These are phyloP conservation scores for Fistulina hepatica DNA, from an alignment of 1,284 basidiomycete species.

Conservation along the genomic window DNA sequence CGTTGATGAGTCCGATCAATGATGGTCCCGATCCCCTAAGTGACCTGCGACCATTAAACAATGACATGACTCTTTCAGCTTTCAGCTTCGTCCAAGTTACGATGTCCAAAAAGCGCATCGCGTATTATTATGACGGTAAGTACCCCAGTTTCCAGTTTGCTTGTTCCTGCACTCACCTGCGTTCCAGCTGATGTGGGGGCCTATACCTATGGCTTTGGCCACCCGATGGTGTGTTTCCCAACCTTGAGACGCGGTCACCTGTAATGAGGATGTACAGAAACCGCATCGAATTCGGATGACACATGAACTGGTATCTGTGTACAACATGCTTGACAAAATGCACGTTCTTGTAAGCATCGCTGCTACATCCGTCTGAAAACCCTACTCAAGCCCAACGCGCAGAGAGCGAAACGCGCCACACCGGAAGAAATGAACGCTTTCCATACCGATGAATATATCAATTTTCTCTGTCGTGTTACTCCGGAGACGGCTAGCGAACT, in stretches of 20 bases:
- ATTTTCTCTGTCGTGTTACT: constrained; percentile 80
- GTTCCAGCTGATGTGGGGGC: constrained; percentile 65
- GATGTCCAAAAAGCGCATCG: constrained; percentile 40
- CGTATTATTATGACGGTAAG: constrained; percentile 53
- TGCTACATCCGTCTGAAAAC: not conserved
- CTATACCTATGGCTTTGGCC: constrained; percentile 79
- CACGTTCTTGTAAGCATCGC: constrained; percentile 63
- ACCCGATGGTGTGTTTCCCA: too few species aligned
- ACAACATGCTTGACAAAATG: constrained; percentile 87
- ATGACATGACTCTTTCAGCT: too few species aligned
- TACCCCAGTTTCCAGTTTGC: not conserved
- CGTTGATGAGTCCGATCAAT: too few species aligned
- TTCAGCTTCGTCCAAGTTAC: too few species aligned
- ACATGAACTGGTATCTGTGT: constrained; percentile 85
- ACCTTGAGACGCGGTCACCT: too few species aligned
- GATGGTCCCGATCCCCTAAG: too few species aligned
- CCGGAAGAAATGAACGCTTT: constrained; percentile 83
- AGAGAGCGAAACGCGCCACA: constrained; percentile 76
- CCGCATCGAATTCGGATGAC: constrained; percentile 90
- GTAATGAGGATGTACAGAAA: too few species aligned
- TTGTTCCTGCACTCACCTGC: constrained; percentile 3
- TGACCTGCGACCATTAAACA: too few species aligned
- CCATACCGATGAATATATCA: constrained; percentile 96
- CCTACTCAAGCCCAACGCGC: constrained; percentile 5
- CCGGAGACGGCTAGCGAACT: constrained; percentile 82